Base-by-base conservation (phyloP, 306 rosid genomes). In the Lablab purpureus region DNA sequence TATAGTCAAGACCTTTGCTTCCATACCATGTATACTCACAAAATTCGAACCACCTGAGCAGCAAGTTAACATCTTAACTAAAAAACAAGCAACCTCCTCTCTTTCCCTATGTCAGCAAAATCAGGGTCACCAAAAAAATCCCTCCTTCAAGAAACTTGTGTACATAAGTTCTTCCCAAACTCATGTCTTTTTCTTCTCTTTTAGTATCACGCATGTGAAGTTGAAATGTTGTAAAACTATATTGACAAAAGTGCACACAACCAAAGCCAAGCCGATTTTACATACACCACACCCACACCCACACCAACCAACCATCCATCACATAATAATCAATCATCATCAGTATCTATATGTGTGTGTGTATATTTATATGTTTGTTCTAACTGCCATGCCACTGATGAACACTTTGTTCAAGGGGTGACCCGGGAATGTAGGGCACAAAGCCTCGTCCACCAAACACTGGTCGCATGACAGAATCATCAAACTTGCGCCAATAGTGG, bases 391-490 rank as follows among this genome's bases (percentile, higher is more conserved):
- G 75, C 94, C 92, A 93, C 27, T 83, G 91, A 30, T 71, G 84
- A 19, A 28, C 81, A 69, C 66, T 82, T 52, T 67, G 87, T 69
- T 94, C 97, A 55, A 85, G 74, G n/a, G 97, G 96, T 54, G 98
- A 93, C 41, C 96, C 97, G 0, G 96, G 96, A 79, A 91, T 84
- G 4, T 83, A 88, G 37, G 98, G 97, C 8, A 89, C 98, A 83
- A 96, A 96, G 65, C 99, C 99, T 45, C 98, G 80, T 18, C 99
- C 99, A 5, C 98, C 99, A 68, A 93, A 96, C 41, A 90, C 85
- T 1, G 99, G 98, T 18, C 98, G 87, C 99, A 96, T 96, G 84
- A 91, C 87, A 51, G 91, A 85, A 70, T 96, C 82, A 54, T 96
- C 98, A 66, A 93, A 90, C 77, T 76, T 93, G 30, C 99, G 87